Evolutionary conservation across 2,329 filamentous ascomycete species (phyloP).

Genomic region (Alternaria arbusti): DNA sequence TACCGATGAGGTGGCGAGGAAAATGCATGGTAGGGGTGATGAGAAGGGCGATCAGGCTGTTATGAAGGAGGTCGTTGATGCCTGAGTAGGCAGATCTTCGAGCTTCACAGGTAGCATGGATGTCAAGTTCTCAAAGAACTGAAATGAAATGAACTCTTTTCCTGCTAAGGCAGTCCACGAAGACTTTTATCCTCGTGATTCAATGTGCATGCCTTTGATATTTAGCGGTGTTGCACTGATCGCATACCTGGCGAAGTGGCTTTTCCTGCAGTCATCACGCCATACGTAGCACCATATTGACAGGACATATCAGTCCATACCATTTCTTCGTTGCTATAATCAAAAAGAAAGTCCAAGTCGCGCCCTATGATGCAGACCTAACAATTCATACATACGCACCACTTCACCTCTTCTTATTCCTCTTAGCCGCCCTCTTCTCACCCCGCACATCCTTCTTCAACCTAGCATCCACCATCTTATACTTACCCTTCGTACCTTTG

Average conservation of each 20-base stretch:
- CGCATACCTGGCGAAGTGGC: background rate
- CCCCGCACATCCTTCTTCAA: slow-evolving; percentile 96
- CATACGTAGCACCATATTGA: background rate
- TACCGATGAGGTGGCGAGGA: slow-evolving; percentile 54
- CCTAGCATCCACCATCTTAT: slow-evolving; percentile 94
- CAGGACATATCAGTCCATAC: background rate
- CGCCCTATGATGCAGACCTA: background rate
- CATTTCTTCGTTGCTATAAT: background rate
- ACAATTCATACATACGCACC: background rate
- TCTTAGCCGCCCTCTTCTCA: slow-evolving; percentile 81
- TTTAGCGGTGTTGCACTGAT: background rate
- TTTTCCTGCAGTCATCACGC: background rate
- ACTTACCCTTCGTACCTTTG: slow-evolving; percentile 90
- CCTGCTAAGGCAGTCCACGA: background rate
- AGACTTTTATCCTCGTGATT: accelerated
- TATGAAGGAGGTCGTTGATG: slow-evolving; percentile 25
- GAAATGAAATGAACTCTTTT: background rate
- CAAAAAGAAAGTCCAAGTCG: background rate
- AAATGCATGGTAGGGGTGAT: slow-evolving; percentile 41
- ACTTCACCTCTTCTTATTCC: slow-evolving; percentile 59
- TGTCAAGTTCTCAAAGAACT: background rate
- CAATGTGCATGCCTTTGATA: background rate
- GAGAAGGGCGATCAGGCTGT: slow-evolving; percentile 15
- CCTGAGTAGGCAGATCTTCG: background rate
- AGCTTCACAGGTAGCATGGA: background rate